These are phyloP conservation scores for Corinectria fuckeliana DNA, from an alignment of 2,329 filamentous ascomycete genomes.

Conservation along the genomic window DNA sequence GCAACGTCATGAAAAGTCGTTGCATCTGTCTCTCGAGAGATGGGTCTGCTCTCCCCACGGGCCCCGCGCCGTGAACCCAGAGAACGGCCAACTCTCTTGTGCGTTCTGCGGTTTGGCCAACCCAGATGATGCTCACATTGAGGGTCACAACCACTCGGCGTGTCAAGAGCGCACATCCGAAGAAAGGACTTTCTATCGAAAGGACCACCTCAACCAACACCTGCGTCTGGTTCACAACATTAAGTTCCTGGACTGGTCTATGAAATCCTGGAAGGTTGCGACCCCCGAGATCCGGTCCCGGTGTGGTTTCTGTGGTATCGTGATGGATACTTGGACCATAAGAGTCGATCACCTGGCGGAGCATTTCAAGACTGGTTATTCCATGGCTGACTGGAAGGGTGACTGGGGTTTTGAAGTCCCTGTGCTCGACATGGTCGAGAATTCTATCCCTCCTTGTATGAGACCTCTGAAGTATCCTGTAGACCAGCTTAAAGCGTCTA, in stretches of 20 bases:
- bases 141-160: conserved; percentile 64
- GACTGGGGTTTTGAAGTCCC: conserved; percentile 71
- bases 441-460: conserved; percentile 70
- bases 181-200: conserved; percentile 71
- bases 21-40: conserved; percentile 68
- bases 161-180: conserved; percentile 70
- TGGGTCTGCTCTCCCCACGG: conserved; percentile 71
- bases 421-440: conserved; percentile 68
- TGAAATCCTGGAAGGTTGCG: conserved; percentile 66
- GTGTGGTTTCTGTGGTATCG: conserved; percentile 69
- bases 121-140: conserved; percentile 62
- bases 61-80: conserved; percentile 60
- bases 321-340: conserved; percentile 67
- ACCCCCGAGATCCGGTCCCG: conserved; percentile 67
- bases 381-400: conserved; percentile 74
- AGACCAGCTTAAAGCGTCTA: conserved; percentile 48
- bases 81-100: conserved; percentile 63
- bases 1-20: conserved; percentile 74
- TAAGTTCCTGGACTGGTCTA: conserved; percentile 70
- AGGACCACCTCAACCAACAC: conserved; percentile 72
- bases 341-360: conserved; percentile 70
- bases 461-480: conserved; percentile 46
- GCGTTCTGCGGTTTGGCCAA: conserved; percentile 65
- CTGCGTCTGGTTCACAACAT: conserved; percentile 66
- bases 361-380: conserved; percentile 70